Evolutionary conservation across 2,329 filamentous ascomycete genomes (phyloP), one percentile per base, ranked within the genome.

Genomic region (Alternaria burnsii): DNA sequence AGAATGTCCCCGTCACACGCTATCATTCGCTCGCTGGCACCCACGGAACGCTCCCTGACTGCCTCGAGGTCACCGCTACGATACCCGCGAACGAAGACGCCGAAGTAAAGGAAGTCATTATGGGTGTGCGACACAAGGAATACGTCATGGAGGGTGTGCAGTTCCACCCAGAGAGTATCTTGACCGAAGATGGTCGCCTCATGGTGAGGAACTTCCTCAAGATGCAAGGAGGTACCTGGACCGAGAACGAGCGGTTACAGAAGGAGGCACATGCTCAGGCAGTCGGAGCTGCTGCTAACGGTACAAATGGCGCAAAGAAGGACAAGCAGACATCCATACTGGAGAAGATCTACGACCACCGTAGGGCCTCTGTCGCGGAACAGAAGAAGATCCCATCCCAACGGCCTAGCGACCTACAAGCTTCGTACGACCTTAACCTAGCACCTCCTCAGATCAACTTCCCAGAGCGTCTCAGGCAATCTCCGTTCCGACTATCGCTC

Each of bases 21-120:
- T 99, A 99, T 76, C 95, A 99, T 80, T 99, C 96, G 4, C 87
- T 99, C 41, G 95, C 95, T 11, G 95, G 95, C 42, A 97, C 93
- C 1, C 91, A 95, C 69, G 86, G 91, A 38, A 97, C 93, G 4
- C 83, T 99, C 30, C 95, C 95, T 3, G 85, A 91, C 28, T 92
- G 88, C 64, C 86, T 99, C 42, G 93, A 99, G 77, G 88, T 98
- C 8, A 93, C 93, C 1, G 97, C 95, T 44, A 97, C 93, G 90
- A 93, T 95, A 55, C 69, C 70, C 5, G 86, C 89, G 32, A 88
- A 88, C 66, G 88, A 89, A n/a, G 82, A 83, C 16, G 91, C 94
- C 74, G 89, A 89, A 52, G 88, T 88, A 30, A 93, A 91, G 66
- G 92, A 91, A 30, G 89, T 98, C 61, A 99, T 99, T 70, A 97